Base-by-base conservation (phyloP, 2,329 filamentous ascomycete genomes). In the Aspergillus niger region DNA sequence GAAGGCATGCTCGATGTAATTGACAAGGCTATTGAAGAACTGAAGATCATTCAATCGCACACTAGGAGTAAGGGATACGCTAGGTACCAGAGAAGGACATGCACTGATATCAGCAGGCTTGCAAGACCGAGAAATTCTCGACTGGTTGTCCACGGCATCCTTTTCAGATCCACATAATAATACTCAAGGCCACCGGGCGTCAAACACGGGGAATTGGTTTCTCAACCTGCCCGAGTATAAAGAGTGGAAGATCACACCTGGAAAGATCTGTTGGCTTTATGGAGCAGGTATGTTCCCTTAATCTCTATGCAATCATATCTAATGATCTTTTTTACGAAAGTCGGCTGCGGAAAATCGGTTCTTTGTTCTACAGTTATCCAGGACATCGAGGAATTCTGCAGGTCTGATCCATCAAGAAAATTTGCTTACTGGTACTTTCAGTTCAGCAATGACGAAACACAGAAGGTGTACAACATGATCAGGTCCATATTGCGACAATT, bases 381-480 rank as follows among this genome's bases (percentile, higher is more conserved):
- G 30, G 44, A 57, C 10, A 57, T 57, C 17, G 22, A 43, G 20
- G 22, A 51, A 5, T 17, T 28, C 15, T 57, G 44, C 17, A 2
- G 2, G 20, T 8, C 7, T 26, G 47, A 22, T 30, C 8, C 8
- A 3, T 41, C 55, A 3, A 30, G n/a, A 8, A 11, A n/a, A 0
- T 50, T 43, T 51, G 44, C 44, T 32, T 58, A 58, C 56, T 58
- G 56, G 56, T 58, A 58, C 15, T 58, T 58, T 26, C 56, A 53
- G 8, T 58, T 58, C 39, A 53, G 38, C n/a, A 30, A 52, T 44
- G 24, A 44, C 15, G n/a, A 47, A 30, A 58, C 56, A 48, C 28
- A 36, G 28, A 32, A 38, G 5, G 32, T 58, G 24, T 20, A 53
- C 22, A 52, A 47, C 39, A 53, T 58, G 56, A 47, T 26, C 38